These are phyloP conservation scores for Blastobotrys parvus DNA, from an alignment of 805 yeast genomes.

Conservation along the genomic window DNA sequence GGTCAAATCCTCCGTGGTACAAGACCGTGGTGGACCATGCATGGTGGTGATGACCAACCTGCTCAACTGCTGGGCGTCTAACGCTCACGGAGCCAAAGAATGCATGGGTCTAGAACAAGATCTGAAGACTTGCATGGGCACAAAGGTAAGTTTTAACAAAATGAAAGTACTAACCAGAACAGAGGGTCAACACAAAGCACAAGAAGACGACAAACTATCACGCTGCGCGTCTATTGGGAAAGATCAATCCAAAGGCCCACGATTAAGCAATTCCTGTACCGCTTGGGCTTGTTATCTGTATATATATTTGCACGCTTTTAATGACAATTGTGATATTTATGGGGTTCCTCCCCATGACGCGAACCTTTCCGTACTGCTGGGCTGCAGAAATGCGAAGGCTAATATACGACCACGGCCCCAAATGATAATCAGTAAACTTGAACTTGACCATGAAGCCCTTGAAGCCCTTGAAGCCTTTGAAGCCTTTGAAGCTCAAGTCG, in stretches of 20 bases:
- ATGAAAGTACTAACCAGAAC: background rate
- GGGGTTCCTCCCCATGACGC: too few species aligned
- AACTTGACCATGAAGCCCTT: too few species aligned
- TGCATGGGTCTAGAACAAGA: constrained; percentile 62
- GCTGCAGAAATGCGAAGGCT: too few species aligned
- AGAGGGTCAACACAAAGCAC: constrained; percentile 19
- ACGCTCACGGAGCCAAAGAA: constrained; percentile 68
- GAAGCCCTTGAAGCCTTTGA: too few species aligned
- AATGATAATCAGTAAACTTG: too few species aligned
- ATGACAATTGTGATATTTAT: too few species aligned
- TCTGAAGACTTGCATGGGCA: constrained; percentile 65
- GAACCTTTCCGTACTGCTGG: too few species aligned
- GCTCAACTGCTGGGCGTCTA: constrained; percentile 93
- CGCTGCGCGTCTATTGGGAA: constrained; percentile 42
- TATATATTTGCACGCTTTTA: too few species aligned
- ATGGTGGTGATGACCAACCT: constrained; percentile 74
- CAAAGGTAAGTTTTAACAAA: constrained; percentile 21
- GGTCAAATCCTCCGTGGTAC: constrained; percentile 55
- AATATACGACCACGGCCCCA: too few species aligned
- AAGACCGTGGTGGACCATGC: constrained; percentile 60
- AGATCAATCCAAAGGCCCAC: constrained; percentile 43
- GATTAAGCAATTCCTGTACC: constrained; percentile 22
- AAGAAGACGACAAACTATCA: constrained; percentile 44
- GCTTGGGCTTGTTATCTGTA: too few species aligned
- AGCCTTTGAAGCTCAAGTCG: too few species aligned